Base-by-base conservation (phyloP, 1,284 basidiomycete species). In the Moesziomyces sp. region DNA sequence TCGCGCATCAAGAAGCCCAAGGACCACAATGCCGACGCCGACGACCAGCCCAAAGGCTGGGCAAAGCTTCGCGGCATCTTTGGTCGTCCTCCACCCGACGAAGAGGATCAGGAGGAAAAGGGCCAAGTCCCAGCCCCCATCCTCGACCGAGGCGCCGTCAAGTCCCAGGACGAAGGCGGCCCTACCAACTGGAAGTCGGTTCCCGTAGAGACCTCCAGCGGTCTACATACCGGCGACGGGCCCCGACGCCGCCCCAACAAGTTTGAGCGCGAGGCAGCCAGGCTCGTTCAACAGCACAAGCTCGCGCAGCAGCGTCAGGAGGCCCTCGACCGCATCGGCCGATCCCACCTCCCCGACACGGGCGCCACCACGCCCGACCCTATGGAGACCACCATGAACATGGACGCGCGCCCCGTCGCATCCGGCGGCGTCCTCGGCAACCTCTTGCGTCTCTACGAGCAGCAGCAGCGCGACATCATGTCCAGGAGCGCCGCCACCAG, bases 131-230 rank as follows among this genome's bases (percentile, higher is more conserved):
- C n/a, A 7, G 46, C 50, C 9, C 30, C 30, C 24, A 46, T 38
- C 6, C 50, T 21, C 52, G 61, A 51, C 26, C 48, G 43, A 21
- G 56, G 59, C 33, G 43, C 42, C n/a, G 47, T 47, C 21, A 40
- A 24, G 26, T 53, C 67, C 28, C 62, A 79, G 38, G 74, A 73
- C 1, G 52, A 76, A 13, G 76, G 74, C 10, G 81, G 80, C 2
- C 79, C 82, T 2, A 84, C 82, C 26, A 84, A 84, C 52, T 65
- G 56, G 58, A 84, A 84, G 66, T 76, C 77, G 24, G 79, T 84
- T 1, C 79, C 80, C 45, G 82, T 84, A 44, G 60, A 77, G 33
- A 84, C 82, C 8, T 83, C 81, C 1, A 76, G 77, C 26, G 82
- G 82, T 10, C 50, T 79, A 18, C 78, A 77, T 43, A 76, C 75